These are phyloP conservation scores for Trypanosoma avium DNA, from an alignment of 208 protist genomes.

Conservation along the genomic window DNA sequence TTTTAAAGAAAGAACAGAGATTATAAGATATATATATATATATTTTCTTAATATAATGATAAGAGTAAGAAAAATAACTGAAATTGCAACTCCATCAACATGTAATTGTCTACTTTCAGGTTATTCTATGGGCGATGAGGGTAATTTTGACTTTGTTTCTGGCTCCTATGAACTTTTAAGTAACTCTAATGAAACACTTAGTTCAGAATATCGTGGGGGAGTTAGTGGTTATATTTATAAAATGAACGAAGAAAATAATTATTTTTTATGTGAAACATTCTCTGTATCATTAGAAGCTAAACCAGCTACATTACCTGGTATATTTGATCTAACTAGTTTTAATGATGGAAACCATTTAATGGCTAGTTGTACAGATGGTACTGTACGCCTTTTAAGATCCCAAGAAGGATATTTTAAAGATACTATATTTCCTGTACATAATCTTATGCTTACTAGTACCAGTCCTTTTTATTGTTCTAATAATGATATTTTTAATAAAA, in stretches of 20 bases:
- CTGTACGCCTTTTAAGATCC: conserved; percentile 43
- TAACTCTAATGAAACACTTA: background rate
- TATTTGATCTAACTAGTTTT: conserved; percentile 54
- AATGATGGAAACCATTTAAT: conserved; percentile 26
- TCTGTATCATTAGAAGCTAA: background rate
- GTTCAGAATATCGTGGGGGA: conserved; percentile 11
- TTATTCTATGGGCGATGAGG: background rate
- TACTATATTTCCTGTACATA: conserved; percentile 38
- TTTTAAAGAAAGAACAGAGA: too few relatives aligned
- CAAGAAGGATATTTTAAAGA: conserved; percentile 16
- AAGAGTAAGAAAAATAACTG: conserved; percentile 2
- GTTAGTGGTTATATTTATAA: conserved; percentile 19
- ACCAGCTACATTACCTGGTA: conserved; percentile 39
- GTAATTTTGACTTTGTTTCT: conserved; percentile 10
- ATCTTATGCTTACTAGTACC: conserved; percentile 78
- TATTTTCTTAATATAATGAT: conserved; percentile 13
- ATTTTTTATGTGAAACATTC: background rate
- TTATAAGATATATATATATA: too few relatives aligned
- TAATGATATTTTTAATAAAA: background rate
- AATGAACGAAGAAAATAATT: background rate
- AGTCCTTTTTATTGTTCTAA: conserved; percentile 36
- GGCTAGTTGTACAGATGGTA: conserved; percentile 69
- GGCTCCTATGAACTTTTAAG: conserved; percentile 47
- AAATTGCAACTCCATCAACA: conserved; percentile 27
- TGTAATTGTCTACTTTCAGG: conserved; percentile 75